phyloP scores from a whole-genome alignment of 2,329 filamentous ascomycete species.

The Fusarium denticulatum region DNA sequence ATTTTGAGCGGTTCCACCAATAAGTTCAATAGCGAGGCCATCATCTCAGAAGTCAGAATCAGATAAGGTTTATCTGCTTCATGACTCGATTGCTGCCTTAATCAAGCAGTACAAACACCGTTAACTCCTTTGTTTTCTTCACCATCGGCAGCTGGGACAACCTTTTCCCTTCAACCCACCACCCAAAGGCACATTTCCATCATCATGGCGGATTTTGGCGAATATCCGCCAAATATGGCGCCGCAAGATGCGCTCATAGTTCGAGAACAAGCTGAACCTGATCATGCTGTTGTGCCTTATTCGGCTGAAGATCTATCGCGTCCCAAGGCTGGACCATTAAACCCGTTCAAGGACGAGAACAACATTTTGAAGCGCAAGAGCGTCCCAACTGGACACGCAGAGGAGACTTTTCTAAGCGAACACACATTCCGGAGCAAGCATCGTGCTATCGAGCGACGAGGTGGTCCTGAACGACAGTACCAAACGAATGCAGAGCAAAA shows the following conservation, averaged over 20 bases:
- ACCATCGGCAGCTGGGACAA: background rate
- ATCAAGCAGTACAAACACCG: background rate
- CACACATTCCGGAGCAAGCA: conserved; percentile 90
- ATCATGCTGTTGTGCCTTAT: conserved; percentile 71
- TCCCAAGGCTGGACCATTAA: conserved; percentile 73
- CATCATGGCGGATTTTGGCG: conserved; percentile 69
- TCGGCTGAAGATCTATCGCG: conserved; percentile 78
- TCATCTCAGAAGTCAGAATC: background rate
- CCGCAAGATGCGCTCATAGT: conserved; percentile 71
- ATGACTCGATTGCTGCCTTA: background rate
- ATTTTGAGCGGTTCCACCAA: background rate
- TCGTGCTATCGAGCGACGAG: conserved; percentile 79
- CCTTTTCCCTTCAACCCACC: background rate
- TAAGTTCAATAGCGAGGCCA: background rate
- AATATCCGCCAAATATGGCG: conserved; percentile 73
- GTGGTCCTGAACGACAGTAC: conserved; percentile 65
- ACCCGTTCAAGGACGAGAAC: conserved; percentile 76
- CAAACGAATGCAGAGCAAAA: conserved; percentile 69
- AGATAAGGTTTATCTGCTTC: background rate
- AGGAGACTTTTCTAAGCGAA: conserved; percentile 90
- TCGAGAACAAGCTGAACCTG: conserved; percentile 62
- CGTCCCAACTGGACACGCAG: conserved; percentile 83
- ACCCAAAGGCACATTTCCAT: background rate
- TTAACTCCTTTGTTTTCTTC: background rate
- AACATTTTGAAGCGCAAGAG: conserved; percentile 79